Base-by-base conservation (phyloP, 2,329 filamentous ascomycete species). In the Alternaria triticimaculans region DNA sequence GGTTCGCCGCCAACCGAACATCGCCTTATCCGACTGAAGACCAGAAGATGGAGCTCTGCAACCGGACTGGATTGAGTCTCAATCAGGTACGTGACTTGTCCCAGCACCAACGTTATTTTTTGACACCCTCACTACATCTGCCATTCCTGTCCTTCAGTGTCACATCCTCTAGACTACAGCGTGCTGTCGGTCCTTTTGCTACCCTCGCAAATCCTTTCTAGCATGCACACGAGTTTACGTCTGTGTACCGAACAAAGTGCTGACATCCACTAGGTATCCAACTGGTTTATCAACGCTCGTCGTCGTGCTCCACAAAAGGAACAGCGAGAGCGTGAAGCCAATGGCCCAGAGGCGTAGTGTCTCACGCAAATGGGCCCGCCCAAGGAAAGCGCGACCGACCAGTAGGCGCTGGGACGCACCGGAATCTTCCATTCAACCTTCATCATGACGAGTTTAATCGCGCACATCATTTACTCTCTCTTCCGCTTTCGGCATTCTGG, bases 21-120 rank as follows among this genome's bases (percentile, higher is more conserved):
- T 93, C 96, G 74, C 93, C 93, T 0, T 97, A 97, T 76, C 93
- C 93, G 2, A 94, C 89, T 5, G 92, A 96, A 78, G 92, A 96
- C 66, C 91, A 96, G 81, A 96, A 97, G 80, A 88, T 94, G 75
- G 88, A 92, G 63, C 85, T 97, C 51, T 93, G 94, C 85, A 86
- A 87, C 50, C 84, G 89, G 74, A 97, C 93, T 1, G 89, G 89
- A 1, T 83, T 97, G 26, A 90, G 92, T 58, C 90, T 96, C 83
- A 94, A 91, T 88, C 85, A 83, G 89, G 87, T 76, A 69, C 51
- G 62, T 72, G 21, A 51, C 18, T 23, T 20, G 14, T 55, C 55
- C 20, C 28, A 44, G 37, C 45, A 48, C 28, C 43, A 46, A 53
- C 57, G 43, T 43, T n/a, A 10, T 51, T 89, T 51, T 89, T 83